Percentiles rank a stretch among this genome's conserved stretches.
These are phyloP conservation scores for Gigaspora rosea DNA, from an alignment of 192 early-diverging fungal species.

Conservation along the genomic window DNA sequence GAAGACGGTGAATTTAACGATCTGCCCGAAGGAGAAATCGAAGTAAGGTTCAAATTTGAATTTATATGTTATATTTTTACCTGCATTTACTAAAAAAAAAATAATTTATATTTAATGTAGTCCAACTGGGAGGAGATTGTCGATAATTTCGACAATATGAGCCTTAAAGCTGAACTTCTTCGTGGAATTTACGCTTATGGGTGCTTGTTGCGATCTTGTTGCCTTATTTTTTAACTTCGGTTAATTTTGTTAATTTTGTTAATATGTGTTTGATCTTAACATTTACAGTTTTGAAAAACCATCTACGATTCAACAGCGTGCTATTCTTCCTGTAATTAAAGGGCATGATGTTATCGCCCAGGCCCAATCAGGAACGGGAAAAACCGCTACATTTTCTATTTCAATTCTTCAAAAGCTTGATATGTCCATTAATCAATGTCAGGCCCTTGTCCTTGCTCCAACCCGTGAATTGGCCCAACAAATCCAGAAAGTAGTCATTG, in stretches of 20 bases:
- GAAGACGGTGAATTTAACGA: constrained; percentile 20
- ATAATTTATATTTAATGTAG: constrained; percentile 38
- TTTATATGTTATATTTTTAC: not conserved
- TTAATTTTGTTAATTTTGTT: not conserved
- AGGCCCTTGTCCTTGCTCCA: constrained; percentile 96
- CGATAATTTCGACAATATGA: constrained; percentile 97
- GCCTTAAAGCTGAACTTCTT: constrained; percentile 84
- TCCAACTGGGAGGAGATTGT: constrained; percentile 95
- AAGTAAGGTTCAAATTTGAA: constrained; percentile 16
- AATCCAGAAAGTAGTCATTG: constrained; percentile 93
- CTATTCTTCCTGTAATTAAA: constrained; percentile 94
- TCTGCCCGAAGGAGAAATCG: constrained; percentile 18
- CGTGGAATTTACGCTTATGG: constrained; percentile 98
- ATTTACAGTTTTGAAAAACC: constrained; percentile 88
- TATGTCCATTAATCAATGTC: constrained; percentile 71
- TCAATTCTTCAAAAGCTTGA: constrained; percentile 96
- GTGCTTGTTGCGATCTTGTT: constrained; percentile 36
- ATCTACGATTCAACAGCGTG: constrained; percentile 95
- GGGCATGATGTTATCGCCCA: constrained; percentile 99
- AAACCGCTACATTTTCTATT: constrained; percentile 99
- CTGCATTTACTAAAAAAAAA: too few species aligned
- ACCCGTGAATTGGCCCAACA: constrained; percentile 99
- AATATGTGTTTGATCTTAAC: not conserved
- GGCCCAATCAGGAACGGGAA: constrained; percentile 99
- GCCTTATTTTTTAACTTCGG: constrained; percentile 35